Conservation (phyloP, 768 basidiomycete species). For the Tulasnella calospora region DNA sequence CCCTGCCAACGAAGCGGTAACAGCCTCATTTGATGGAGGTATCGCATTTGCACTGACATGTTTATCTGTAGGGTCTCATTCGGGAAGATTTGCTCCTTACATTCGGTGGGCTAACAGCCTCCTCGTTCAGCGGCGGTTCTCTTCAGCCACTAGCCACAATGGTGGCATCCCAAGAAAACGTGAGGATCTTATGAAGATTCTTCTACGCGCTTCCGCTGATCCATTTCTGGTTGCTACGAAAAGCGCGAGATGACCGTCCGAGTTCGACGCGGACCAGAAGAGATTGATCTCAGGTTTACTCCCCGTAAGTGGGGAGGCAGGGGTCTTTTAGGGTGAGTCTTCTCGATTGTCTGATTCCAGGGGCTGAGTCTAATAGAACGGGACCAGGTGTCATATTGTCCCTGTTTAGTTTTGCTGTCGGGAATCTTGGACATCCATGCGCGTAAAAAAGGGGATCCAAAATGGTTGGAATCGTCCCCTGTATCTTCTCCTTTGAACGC, state of each 20-base stretch:
- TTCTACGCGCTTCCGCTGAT: neutral
- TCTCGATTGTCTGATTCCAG: neutral
- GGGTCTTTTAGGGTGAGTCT: constrained; percentile 70
- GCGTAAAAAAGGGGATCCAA: neutral
- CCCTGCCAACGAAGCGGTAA: constrained; percentile 78
- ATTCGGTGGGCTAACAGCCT: constrained; percentile 59
- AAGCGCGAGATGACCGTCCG: constrained; percentile 29
- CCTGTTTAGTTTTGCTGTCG: constrained; percentile 27
- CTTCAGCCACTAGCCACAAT: constrained; percentile 66
- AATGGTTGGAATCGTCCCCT: neutral
- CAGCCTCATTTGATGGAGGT: constrained; percentile 32
- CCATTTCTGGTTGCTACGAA: neutral
- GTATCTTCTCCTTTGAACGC: neutral
- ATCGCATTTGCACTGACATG: neutral
- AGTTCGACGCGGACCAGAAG: constrained; percentile 19
- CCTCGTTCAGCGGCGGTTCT: constrained; percentile 48
- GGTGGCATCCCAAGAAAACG: constrained; percentile 76
- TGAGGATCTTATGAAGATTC: constrained; percentile 38
- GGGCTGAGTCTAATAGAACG: neutral
- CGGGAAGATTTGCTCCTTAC: constrained; percentile 66
- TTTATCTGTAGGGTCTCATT: constrained; percentile 53
- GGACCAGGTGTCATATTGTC: constrained; percentile 35
- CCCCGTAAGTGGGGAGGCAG: constrained; percentile 83
- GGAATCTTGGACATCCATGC: neutral
- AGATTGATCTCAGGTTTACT: constrained; percentile 49